Evolutionary conservation across 805 yeast genomes (phyloP).

Genomic region (Lachancea nothofagi): DNA sequence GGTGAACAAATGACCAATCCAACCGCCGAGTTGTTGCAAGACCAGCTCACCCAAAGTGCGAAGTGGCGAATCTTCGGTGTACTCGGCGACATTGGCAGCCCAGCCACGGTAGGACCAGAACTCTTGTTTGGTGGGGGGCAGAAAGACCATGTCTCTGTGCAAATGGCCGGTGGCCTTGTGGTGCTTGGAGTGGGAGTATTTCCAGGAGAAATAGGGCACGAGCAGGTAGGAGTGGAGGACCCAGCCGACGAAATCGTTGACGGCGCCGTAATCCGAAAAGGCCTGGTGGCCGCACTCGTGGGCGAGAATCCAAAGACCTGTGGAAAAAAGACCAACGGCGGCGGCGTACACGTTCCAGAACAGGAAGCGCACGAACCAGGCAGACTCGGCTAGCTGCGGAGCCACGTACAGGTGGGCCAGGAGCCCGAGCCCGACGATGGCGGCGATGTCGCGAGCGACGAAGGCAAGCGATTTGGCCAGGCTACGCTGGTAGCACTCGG

Average conservation of each 20-base stretch:
- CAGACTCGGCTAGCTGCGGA: conserved; percentile 10
- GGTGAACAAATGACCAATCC: conserved; percentile 58
- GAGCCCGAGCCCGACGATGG: conserved; percentile 45
- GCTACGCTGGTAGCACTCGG: conserved; percentile 66
- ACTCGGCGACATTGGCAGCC: conserved; percentile 44
- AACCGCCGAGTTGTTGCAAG: conserved; percentile 72
- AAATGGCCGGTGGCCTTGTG: conserved; percentile 87
- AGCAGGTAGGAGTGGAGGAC: conserved; percentile 67
- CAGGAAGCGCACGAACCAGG: conserved; percentile 38
- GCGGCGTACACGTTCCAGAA: conserved; percentile 56
- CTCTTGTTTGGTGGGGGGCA: conserved; percentile 62
- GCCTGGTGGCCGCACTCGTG: conserved; percentile 93
- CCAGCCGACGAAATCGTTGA: conserved; percentile 82
- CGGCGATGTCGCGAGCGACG: conserved; percentile 60
- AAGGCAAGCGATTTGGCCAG: conserved; percentile 50
- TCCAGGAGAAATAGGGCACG: conserved; percentile 89
- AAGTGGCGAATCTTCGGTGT: conserved; percentile 72
- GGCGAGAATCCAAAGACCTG: conserved; percentile 81
- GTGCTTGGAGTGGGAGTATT: conserved; percentile 76
- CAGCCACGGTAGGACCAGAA: conserved; percentile 36
- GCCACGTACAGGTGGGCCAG: conserved; percentile 30
- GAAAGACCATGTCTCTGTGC: conserved; percentile 78
- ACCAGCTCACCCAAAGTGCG: conserved; percentile 51
- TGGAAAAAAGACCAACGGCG: conserved; percentile 59
- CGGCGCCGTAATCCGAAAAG: conserved; percentile 63